Percentiles rank a stretch among this genome's conserved stretches.
phyloP scores from a whole-genome alignment of 2,329 filamentous ascomycete species.

The Colletotrichum kahawae region DNA sequence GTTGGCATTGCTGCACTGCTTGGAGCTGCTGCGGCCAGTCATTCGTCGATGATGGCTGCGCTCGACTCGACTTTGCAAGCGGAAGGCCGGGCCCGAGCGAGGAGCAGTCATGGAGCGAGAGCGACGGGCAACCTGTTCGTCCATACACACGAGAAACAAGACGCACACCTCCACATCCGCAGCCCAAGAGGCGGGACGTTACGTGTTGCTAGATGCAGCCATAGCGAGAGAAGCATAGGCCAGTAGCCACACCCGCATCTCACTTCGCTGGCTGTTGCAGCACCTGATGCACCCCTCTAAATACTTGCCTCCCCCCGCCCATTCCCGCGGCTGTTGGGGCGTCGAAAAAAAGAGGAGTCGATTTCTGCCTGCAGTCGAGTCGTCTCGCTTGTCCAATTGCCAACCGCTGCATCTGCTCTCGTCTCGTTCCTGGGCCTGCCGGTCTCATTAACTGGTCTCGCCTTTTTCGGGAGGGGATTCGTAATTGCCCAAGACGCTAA shows the following conservation, averaged over 20 bases:
- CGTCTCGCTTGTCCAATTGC: constrained; percentile 4
- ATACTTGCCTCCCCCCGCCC: neutral
- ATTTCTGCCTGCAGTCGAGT: neutral
- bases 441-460: constrained; percentile 15
- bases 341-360: neutral
- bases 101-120: neutral
- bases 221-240: constrained; percentile 13
- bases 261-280: neutral
- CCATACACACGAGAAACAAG: neutral
- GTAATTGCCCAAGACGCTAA: constrained; percentile 26
- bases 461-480: constrained; percentile 19
- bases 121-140: neutral
- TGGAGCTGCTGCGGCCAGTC: constrained; percentile 8
- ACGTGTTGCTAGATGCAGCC: constrained; percentile 16
- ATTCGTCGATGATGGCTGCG: neutral
- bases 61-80: neutral
- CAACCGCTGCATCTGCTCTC: constrained; percentile 1
- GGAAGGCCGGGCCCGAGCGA: constrained; percentile 1
- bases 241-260: constrained; percentile 10
- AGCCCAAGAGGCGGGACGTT: neutral
- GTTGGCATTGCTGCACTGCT: neutral
- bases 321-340: neutral
- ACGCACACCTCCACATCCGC: neutral
- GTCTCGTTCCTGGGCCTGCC: constrained; percentile 15
- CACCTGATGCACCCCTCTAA: constrained; percentile 12